phyloP scores from a whole-genome alignment of 2,329 filamentous ascomycete genomes.

The Elsinoe necatrix region DNA sequence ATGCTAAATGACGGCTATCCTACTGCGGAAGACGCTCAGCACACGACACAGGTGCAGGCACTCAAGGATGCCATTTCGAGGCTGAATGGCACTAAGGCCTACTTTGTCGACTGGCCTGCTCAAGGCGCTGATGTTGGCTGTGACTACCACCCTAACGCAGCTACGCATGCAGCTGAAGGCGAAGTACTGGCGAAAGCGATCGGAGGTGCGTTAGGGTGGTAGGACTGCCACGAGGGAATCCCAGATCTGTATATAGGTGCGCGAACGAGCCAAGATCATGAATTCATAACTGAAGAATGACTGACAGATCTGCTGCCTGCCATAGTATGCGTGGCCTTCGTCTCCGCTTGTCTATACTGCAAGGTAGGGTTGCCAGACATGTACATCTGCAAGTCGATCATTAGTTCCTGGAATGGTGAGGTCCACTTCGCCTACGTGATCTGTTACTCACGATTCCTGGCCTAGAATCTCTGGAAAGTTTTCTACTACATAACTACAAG shows the following conservation, averaged over 20 bases:
- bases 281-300: too few species aligned
- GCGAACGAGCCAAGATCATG: background rate
- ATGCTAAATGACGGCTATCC: constrained; percentile 36
- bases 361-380: too few species aligned
- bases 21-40: constrained; percentile 30
- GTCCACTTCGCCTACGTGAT: too few species aligned
- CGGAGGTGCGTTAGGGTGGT: background rate
- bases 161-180: background rate
- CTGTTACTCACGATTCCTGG: too few species aligned
- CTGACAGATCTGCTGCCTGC: too few species aligned
- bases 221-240: background rate
- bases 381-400: too few species aligned
- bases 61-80: constrained; percentile 30
- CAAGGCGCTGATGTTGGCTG: constrained; percentile 24
- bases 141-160: constrained; percentile 4
- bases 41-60: constrained; percentile 31
- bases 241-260: background rate
- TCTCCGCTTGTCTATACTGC: too few species aligned
- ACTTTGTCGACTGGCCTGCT: constrained; percentile 37
- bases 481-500: too few species aligned
- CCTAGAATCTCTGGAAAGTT: too few species aligned
- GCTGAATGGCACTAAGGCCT: constrained; percentile 27
- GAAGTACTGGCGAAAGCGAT: background rate
- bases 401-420: too few species aligned
- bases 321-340: too few species aligned